Percentiles rank a stretch among this genome's conserved stretches.
Evolutionary conservation across 2,329 filamentous ascomycete genomes (phyloP).

Genomic region (Exserohilum turcica): DNA sequence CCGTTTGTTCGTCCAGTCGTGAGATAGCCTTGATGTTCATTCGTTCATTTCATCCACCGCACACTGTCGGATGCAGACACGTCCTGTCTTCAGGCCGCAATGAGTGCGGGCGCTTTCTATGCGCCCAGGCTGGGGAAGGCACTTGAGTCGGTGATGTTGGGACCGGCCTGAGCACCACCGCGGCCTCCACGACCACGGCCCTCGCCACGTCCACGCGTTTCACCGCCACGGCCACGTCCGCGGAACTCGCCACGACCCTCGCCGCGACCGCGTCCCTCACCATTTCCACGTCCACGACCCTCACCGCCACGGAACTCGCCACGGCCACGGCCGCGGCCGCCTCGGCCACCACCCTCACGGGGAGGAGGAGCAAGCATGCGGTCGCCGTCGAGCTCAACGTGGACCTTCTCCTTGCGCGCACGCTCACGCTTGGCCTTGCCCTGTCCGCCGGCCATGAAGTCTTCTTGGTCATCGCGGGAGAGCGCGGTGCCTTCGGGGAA

Average conservation of each 20-base stretch:
- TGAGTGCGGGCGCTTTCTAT: conserved; percentile 37
- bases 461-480: conserved; percentile 64
- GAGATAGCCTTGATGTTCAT: conserved; percentile 29
- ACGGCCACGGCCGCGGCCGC: conserved; percentile 57
- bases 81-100: conserved; percentile 21
- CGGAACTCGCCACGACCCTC: conserved; percentile 55
- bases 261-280: conserved; percentile 54
- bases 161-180: conserved; percentile 45
- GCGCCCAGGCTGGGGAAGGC: conserved; percentile 61
- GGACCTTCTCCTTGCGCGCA: conserved; percentile 89
- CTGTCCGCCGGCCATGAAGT: conserved; percentile 72
- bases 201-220: conserved; percentile 53
- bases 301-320: conserved; percentile 61
- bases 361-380: conserved; percentile 62
- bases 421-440: conserved; percentile 84
- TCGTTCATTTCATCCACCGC: conserved; percentile 23
- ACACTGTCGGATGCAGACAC: conserved; percentile 16
- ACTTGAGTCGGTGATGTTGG: conserved; percentile 57
- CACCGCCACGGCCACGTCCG: conserved; percentile 53
- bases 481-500: conserved; percentile 82
- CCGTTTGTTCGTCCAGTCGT: conserved; percentile 13
- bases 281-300: conserved; percentile 58
- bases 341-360: conserved; percentile 52
- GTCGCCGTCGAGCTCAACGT: conserved; percentile 83
- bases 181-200: conserved; percentile 58